Base-by-base conservation (phyloP, 1,284 basidiomycete species). In the Phellopilus nigrolimitatus region DNA sequence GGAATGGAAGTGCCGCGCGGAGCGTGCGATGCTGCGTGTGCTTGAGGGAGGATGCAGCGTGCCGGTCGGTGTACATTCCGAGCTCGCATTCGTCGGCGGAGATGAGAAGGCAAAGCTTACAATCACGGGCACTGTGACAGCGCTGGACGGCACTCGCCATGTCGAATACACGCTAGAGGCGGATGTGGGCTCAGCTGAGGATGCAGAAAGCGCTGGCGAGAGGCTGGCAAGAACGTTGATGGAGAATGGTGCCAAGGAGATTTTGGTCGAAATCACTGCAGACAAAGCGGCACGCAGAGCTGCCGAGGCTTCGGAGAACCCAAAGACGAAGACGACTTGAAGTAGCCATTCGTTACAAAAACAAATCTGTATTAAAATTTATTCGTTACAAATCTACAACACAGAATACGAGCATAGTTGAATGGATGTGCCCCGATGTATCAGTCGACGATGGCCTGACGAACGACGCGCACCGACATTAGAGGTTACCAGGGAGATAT, bases 11-110 rank as follows among this genome's bases (percentile, higher is more conserved):
- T 90, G 87, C 61, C 71, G 76, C 17, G 91, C 91, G 5, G 97
- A 99, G 68, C 81, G 95, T 9, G 88, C 88, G 1, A 85, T 91
- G 66, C 73, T 99, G 57, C 76, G 86, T 31, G 84, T 89, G 31
- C 75, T 99, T 47, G 95, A 99, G 67, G 97, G 97, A 9, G 97
- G 95, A 24, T 99, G 97, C 68, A 95, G 90, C 54, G 93, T 99
- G 1, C 97, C 95, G 0, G 94, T 98, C n/a, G 95, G 95, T 13
- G 86, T 92, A 27, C 74, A 79, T 53, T 86, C 82, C 41, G 66
- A 65, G 47, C 61, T 84, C 56, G 65, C 62, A 52, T 64, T 57
- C 57, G 65, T 66, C 36, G 59, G 64, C 50, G 57, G 62, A 44
- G 60, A 62, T 54, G 88, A 57, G 88, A 59, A 60, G 57, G 73